These are phyloP conservation scores for Dianthus caryophyllus DNA, from an alignment of 148 eudicot species.

Conservation along the genomic window DNA sequence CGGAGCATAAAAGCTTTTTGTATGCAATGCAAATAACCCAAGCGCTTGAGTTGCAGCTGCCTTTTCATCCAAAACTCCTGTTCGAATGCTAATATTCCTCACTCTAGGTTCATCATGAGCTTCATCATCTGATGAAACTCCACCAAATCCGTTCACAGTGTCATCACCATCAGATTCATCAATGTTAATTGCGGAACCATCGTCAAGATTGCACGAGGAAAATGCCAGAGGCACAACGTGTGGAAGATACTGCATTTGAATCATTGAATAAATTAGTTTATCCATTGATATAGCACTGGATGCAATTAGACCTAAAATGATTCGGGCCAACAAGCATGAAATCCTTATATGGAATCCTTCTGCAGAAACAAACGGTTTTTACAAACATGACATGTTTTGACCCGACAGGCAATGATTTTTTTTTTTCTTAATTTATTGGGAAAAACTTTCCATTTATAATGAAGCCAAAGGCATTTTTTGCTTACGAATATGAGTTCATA, in stretches of 20 bases:
- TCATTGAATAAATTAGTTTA: slow-evolving; percentile 11
- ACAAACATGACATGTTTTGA: too few relatives aligned
- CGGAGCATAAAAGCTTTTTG: slow-evolving; percentile 81
- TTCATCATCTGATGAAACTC: slow-evolving; percentile 96
- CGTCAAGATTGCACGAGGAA: slow-evolving; percentile 93
- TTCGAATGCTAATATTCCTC: slow-evolving; percentile 87
- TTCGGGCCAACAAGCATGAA: neutral
- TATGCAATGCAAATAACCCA: slow-evolving; percentile 86
- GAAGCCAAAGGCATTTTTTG: too few relatives aligned
- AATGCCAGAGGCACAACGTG: slow-evolving; percentile 88
- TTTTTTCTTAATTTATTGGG: too few relatives aligned
- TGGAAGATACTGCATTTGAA: slow-evolving; percentile 72
- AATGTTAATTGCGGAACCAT: slow-evolving; percentile 87
- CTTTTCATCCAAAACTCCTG: slow-evolving; percentile 97
- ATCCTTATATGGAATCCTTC: too few relatives aligned
- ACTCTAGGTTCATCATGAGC: slow-evolving; percentile 93
- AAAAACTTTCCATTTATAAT: too few relatives aligned
- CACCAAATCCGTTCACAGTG: slow-evolving; percentile 76
- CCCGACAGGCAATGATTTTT: too few relatives aligned
- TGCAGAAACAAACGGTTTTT: too few relatives aligned
- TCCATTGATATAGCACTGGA: slow-evolving; percentile 5
- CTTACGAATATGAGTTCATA: too few relatives aligned
- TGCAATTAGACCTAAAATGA: neutral
- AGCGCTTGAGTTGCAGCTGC: slow-evolving; percentile 99
- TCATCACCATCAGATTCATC: slow-evolving; percentile 91